These are phyloP conservation scores for Suillus placidus DNA, from an alignment of 768 basidiomycete genomes.

Conservation along the genomic window DNA sequence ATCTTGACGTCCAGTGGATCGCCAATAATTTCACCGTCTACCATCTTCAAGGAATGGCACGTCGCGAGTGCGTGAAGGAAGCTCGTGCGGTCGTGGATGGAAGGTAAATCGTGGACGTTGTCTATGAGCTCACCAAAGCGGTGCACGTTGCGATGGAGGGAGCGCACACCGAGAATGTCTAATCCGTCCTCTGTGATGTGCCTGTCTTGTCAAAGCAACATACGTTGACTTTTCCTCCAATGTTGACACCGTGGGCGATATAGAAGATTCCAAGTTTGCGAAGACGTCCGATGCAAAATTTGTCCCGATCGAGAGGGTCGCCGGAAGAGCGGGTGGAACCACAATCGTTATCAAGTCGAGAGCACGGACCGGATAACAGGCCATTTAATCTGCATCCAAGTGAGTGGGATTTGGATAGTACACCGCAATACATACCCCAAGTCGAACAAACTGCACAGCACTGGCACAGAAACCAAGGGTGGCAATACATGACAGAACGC, in stretches of 20 bases:
- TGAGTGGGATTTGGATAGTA: slow-evolving; percentile 9
- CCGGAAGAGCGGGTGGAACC: slow-evolving; percentile 95
- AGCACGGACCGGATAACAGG: slow-evolving; percentile 86
- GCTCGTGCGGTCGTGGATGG: slow-evolving; percentile 70
- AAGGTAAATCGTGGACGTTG: slow-evolving; percentile 84
- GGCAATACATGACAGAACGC: slow-evolving; percentile 90
- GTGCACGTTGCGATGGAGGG: slow-evolving; percentile 72
- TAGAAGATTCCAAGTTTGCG: slow-evolving; percentile 91
- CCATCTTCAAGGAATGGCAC: slow-evolving; percentile 92
- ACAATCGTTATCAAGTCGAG: slow-evolving; percentile 96
- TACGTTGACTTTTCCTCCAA: slow-evolving; percentile 94
- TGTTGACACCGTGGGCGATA: slow-evolving; percentile 94
- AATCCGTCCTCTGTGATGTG: slow-evolving; percentile 97
- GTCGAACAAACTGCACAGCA: slow-evolving; percentile 87
- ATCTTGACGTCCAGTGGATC: slow-evolving; percentile 97
- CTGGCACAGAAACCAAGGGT: slow-evolving; percentile 89
- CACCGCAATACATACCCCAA: slow-evolving; percentile 63
- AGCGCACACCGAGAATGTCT: slow-evolving; percentile 93
- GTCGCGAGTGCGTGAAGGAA: slow-evolving; percentile 93
- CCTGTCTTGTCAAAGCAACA: slow-evolving; percentile 99
- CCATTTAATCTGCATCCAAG: slow-evolving; percentile 68
- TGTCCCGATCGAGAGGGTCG: slow-evolving; percentile 95
- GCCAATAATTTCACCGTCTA: slow-evolving; percentile 86
- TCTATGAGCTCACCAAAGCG: slow-evolving; percentile 90
- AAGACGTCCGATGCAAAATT: slow-evolving; percentile 91